Evolutionary conservation across 225 moss, liverwort and hornwort genomes (phyloP).

Genomic region (Marchantia paleacea): DNA sequence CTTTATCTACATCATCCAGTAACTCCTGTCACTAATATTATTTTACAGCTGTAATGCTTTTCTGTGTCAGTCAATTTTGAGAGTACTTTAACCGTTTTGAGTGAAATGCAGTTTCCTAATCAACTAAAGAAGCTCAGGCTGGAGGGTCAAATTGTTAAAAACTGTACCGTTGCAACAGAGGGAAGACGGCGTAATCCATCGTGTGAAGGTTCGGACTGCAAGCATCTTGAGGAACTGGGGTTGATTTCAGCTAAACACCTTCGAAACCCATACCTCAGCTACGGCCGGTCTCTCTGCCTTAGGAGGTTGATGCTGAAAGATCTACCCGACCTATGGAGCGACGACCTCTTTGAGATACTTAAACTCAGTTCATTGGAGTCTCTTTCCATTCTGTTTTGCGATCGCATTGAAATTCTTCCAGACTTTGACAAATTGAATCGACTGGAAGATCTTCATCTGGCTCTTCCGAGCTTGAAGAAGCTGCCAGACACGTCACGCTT

Average conservation of each 20-base stretch:
- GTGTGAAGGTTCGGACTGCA: neutral
- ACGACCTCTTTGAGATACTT: neutral
- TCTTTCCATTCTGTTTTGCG: neutral
- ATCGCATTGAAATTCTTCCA: neutral
- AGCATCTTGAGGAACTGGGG: too few species aligned
- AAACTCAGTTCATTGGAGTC: neutral
- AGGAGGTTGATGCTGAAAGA: neutral
- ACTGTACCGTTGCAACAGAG: neutral
- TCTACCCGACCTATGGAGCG: neutral
- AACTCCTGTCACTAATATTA: too few species aligned
- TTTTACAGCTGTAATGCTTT: neutral
- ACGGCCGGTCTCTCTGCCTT: neutral
- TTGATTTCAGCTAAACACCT: neutral
- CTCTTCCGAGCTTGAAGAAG: neutral
- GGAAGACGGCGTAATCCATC: neutral
- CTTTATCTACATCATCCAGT: neutral
- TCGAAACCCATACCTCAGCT: too few species aligned
- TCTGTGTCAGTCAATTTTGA: neutral
- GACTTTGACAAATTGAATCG: neutral
- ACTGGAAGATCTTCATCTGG: neutral
- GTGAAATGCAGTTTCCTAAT: neutral
- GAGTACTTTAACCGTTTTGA: neutral
- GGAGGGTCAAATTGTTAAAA: neutral
- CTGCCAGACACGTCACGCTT: too few species aligned
- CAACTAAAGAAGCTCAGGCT: neutral